Percentiles rank a stretch among this genome's conserved stretches.
Conservation (phyloP, 441 rosid species). For the Gossypium gossypioides region DNA sequence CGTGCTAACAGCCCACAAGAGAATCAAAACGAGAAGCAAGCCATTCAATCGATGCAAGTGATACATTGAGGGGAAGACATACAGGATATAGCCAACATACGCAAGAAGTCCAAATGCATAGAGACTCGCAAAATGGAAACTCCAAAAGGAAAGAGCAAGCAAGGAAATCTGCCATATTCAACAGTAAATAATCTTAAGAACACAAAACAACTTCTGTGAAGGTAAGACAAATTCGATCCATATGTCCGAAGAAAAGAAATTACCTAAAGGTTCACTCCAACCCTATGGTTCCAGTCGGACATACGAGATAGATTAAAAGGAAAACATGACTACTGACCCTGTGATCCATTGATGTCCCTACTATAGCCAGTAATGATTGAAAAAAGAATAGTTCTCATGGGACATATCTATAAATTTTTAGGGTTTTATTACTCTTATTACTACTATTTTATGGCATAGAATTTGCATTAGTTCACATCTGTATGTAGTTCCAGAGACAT, state of each 20-base stretch:
- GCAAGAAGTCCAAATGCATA: conserved; percentile 14
- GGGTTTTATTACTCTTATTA: neutral
- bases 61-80: conserved; percentile 14
- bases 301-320: neutral
- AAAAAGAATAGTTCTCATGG: neutral
- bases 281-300: neutral
- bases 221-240: neutral
- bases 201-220: neutral
- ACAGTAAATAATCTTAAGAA: conserved; percentile 6
- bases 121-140: conserved; percentile 15
- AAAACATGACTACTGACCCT: neutral
- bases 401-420: neutral
- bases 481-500: neutral
- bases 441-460: neutral
- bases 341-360: neutral
- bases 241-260: conserved; percentile 1
- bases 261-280: neutral
- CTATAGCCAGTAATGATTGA: neutral
- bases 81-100: conserved; percentile 15
- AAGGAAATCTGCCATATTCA: conserved; percentile 15
- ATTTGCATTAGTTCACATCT: neutral
- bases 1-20: conserved; percentile 17
- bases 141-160: conserved; percentile 15
- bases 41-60: conserved; percentile 16
- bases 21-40: conserved; percentile 15